Percentiles rank a stretch among this genome's conserved stretches.
phyloP scores from a whole-genome alignment of 2,329 filamentous ascomycete genomes.

The Diaporthe vaccinii region DNA sequence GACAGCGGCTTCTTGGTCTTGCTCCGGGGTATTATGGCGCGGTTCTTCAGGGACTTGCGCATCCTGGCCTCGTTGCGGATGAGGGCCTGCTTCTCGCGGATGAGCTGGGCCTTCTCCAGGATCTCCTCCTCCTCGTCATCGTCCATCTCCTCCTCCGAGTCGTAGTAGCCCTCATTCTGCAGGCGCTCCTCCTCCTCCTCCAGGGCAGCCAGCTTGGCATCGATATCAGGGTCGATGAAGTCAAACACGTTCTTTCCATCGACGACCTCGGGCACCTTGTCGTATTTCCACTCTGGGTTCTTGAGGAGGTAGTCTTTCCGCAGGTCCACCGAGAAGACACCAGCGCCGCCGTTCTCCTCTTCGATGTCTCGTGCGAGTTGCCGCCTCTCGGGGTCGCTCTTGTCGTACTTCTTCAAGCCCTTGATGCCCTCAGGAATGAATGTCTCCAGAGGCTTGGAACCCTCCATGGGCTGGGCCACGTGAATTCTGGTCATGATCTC shows the following conservation, averaged over 20 bases:
- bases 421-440: conserved; percentile 91
- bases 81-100: conserved; percentile 92
- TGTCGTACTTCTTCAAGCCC: conserved; percentile 89
- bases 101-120: conserved; percentile 91
- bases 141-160: conserved; percentile 84
- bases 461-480: conserved; percentile 92
- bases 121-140: conserved; percentile 91
- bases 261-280: conserved; percentile 93
- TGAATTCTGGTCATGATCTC: conserved; percentile 96
- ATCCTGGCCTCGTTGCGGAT: conserved; percentile 96
- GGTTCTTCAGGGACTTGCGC: conserved; percentile 98
- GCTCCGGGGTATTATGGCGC: conserved; percentile 90
- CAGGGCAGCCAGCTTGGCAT: conserved; percentile 88
- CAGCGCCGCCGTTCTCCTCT: conserved; percentile 91
- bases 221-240: conserved; percentile 97
- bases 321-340: conserved; percentile 95
- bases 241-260: conserved; percentile 98
- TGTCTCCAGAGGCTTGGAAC: conserved; percentile 77
- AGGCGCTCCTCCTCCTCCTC: conserved; percentile 97
- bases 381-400: conserved; percentile 85
- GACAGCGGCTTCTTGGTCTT: conserved; percentile 85
- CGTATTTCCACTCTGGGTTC: conserved; percentile 94
- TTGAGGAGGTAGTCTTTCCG: conserved; percentile 90
- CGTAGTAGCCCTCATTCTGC: conserved; percentile 93
- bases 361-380: conserved; percentile 89